phyloP scores from a whole-genome alignment of 345 rosid genomes.

The Toxicodendron radicans region DNA sequence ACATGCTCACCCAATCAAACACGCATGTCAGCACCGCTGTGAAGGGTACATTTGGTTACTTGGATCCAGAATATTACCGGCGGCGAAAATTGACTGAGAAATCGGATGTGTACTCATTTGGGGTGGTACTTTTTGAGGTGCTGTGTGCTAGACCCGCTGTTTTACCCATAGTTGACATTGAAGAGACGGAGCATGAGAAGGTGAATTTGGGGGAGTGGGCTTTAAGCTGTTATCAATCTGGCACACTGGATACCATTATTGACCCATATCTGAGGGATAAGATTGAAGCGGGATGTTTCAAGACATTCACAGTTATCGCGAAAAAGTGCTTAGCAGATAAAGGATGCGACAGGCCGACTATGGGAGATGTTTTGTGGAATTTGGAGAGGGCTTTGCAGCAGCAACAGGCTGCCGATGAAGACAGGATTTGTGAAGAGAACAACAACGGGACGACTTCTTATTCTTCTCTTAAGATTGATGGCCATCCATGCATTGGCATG shows the following conservation, averaged over 20 bases:
- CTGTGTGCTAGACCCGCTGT: slow-evolving; percentile 33
- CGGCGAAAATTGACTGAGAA: slow-evolving; percentile 32
- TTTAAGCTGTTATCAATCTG: slow-evolving; percentile 22
- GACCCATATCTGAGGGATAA: slow-evolving; percentile 33
- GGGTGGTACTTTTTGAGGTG: slow-evolving; percentile 37
- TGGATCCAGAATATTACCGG: slow-evolving; percentile 41
- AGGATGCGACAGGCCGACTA: slow-evolving; percentile 23
- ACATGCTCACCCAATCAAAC: slow-evolving; percentile 10
- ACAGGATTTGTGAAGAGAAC: background rate
- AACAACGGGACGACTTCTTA: background rate
- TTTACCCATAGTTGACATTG: slow-evolving; percentile 3
- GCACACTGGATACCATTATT: slow-evolving; percentile 19
- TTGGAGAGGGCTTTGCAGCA: slow-evolving; percentile 24
- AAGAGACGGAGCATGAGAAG: slow-evolving; percentile 14
- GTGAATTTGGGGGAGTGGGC: slow-evolving; percentile 35
- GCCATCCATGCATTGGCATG: background rate
- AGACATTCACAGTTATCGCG: slow-evolving; percentile 18
- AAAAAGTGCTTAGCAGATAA: slow-evolving; percentile 20
- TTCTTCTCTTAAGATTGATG: background rate
- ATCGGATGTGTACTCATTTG: slow-evolving; percentile 36
- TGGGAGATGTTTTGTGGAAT: slow-evolving; percentile 26
- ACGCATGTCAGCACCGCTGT: slow-evolving; percentile 39
- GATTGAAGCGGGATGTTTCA: slow-evolving; percentile 20
- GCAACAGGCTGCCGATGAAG: background rate
- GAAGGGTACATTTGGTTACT: slow-evolving; percentile 40